phyloP scores from a whole-genome alignment of 1,139 yeast genomes.

The Cylindricascospora bacillispora region DNA sequence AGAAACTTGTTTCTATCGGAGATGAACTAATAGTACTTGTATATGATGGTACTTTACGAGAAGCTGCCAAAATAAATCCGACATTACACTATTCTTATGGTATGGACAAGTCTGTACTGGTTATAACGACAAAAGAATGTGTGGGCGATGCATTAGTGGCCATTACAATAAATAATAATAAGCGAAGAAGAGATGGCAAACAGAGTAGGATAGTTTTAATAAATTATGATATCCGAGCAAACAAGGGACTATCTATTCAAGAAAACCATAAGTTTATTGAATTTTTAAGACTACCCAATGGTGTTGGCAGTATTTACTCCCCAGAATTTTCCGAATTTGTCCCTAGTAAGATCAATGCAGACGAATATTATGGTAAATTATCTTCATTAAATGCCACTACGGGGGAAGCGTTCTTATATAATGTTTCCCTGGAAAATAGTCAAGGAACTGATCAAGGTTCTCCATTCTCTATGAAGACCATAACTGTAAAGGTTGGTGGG shows the following conservation, averaged over 20 bases:
- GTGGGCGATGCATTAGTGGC: constrained; percentile 22
- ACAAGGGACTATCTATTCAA: constrained; percentile 10
- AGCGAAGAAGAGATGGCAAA: constrained; percentile 15
- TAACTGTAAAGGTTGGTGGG: constrained; percentile 23
- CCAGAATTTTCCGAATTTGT: constrained; percentile 17
- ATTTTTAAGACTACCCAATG: constrained; percentile 20
- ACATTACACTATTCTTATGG: constrained; percentile 18
- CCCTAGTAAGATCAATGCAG: constrained; percentile 20
- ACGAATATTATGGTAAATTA: constrained; percentile 18
- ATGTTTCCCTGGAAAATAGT: constrained; percentile 6
- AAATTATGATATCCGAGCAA: constrained; percentile 14
- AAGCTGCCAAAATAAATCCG: constrained; percentile 19
- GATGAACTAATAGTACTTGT: constrained; percentile 17
- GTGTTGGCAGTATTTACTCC: constrained; percentile 18
- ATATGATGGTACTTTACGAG: constrained; percentile 20
- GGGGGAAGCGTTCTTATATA: constrained; percentile 24
- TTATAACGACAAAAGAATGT: constrained; percentile 20
- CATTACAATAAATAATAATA: constrained; percentile 23
- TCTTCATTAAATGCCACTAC: constrained; percentile 23
- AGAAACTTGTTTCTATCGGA: constrained; percentile 17
- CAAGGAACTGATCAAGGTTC: constrained; percentile 6
- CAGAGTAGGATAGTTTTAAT: constrained; percentile 12
- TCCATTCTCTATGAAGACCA: constrained; percentile 14
- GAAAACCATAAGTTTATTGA: constrained; percentile 17
- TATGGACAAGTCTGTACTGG: constrained; percentile 13